These are phyloP conservation scores for Chaetomium tenue DNA, from an alignment of 495 filamentous ascomycete genomes.

Conservation along the genomic window DNA sequence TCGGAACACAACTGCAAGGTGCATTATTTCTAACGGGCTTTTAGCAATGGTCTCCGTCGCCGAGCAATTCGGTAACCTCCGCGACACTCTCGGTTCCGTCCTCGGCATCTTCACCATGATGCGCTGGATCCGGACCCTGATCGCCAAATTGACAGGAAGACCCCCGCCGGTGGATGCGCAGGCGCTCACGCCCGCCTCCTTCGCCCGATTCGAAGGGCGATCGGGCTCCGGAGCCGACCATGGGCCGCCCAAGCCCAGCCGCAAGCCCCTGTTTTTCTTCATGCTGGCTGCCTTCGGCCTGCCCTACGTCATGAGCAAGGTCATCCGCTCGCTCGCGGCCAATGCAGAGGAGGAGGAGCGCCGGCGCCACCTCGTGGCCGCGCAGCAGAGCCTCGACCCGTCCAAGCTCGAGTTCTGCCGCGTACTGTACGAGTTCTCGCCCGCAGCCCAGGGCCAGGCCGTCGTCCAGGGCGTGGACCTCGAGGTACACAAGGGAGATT, in stretches of 20 bases:
- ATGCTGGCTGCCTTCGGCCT: conserved; percentile 89
- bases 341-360: conserved; percentile 78
- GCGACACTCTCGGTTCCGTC: conserved; percentile 91
- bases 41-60: conserved; percentile 96
- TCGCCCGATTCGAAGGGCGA: conserved; percentile 81
- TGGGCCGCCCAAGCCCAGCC: conserved; percentile 68
- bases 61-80: conserved; percentile 90
- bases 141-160: conserved; percentile 92
- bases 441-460: conserved; percentile 57
- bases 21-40: conserved; percentile 27
- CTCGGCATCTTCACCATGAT: conserved; percentile 94
- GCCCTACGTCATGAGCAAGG: conserved; percentile 92
- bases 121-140: conserved; percentile 84
- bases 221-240: conserved; percentile 32
- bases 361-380: conserved; percentile 51
- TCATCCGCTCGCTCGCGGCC: conserved; percentile 79
- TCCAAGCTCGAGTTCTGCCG: conserved; percentile 92
- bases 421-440: conserved; percentile 88
- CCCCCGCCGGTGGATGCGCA: conserved; percentile 83
- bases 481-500: conserved; percentile 88
- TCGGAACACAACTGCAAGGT: no score
- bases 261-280: conserved; percentile 96
- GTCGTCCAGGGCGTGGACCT: conserved; percentile 76
- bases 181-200: conserved; percentile 81
- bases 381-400: conserved; percentile 65